phyloP scores from a whole-genome alignment of 2,329 filamentous ascomycete genomes.

The Pseudogymnoascus sp. region DNA sequence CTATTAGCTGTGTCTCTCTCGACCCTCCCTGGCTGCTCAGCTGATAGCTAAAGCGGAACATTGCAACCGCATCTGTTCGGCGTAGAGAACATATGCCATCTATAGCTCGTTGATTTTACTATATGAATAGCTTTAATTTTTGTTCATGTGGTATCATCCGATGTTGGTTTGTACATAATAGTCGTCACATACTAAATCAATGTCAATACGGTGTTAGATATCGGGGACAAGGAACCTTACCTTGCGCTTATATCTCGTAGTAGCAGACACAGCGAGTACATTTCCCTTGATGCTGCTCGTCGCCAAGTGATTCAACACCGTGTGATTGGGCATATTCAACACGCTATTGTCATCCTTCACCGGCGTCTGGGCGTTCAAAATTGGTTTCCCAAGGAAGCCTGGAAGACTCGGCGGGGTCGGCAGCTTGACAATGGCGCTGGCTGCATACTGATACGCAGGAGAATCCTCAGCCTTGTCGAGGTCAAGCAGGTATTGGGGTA shows the following conservation, averaged over 20 bases:
- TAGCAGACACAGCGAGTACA: conserved; percentile 89
- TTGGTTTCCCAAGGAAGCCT: conserved; percentile 87
- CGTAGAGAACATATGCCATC: conserved; percentile 7
- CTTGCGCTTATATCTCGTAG: conserved; percentile 96
- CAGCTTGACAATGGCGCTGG: conserved; percentile 69
- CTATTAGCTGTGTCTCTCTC: background rate
- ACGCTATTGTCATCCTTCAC: conserved; percentile 99
- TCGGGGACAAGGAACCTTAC: conserved; percentile 39
- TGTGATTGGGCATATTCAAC: conserved; percentile 93
- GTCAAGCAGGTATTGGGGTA: conserved; percentile 81
- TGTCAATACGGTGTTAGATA: background rate
- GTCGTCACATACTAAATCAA: conserved; percentile 79
- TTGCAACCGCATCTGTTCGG: background rate
- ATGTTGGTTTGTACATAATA: conserved; percentile 85
- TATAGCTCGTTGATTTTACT: background rate
- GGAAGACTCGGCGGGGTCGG: conserved; percentile 79
- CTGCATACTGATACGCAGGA: conserved; percentile 65
- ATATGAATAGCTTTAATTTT: background rate
- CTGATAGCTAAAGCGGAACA: conserved; percentile 3
- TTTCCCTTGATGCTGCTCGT: conserved; percentile 98
- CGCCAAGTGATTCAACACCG: conserved; percentile 89
- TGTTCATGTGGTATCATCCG: conserved; percentile 38
- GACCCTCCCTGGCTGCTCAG: background rate
- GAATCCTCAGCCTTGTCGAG: conserved; percentile 80
- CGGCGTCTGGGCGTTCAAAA: conserved; percentile 81